These are phyloP conservation scores for Tuber melanosporum DNA, from an alignment of 495 filamentous ascomycete genomes.

Conservation along the genomic window DNA sequence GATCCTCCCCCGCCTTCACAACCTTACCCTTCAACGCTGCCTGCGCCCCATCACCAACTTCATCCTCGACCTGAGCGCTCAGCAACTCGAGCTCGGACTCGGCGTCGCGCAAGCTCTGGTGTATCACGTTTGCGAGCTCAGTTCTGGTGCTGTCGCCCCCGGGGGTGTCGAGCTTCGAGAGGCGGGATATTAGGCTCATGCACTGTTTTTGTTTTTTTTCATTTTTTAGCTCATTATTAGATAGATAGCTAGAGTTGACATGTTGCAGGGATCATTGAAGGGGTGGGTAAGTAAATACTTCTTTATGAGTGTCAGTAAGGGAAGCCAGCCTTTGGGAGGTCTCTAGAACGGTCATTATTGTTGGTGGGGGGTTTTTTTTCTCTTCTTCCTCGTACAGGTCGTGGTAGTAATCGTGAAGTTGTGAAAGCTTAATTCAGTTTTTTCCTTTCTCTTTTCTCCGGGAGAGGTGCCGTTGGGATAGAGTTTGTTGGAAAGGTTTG, in stretches of 20 bases:
- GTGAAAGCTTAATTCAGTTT: background rate
- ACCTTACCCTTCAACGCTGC: slow-evolving; percentile 58
- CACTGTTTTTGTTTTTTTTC: slow-evolving; percentile 16
- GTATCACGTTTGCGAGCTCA: slow-evolving; percentile 80
- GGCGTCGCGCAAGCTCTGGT: slow-evolving; percentile 69
- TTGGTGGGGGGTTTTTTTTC: background rate
- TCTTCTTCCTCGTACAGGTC: background rate
- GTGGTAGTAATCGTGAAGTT: background rate
- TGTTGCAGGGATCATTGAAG: slow-evolving; percentile 10
- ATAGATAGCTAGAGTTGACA: slow-evolving; percentile 13
- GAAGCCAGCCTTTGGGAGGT: slow-evolving; percentile 37
- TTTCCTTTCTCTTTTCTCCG: background rate
- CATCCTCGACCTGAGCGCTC: slow-evolving; percentile 61
- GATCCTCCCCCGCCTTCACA: slow-evolving; percentile 57
- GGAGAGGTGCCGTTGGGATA: background rate
- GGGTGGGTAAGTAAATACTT: slow-evolving; percentile 16
- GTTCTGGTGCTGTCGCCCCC: slow-evolving; percentile 43
- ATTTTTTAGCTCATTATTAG: background rate
- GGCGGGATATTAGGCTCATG: slow-evolving; percentile 36
- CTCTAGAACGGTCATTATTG: slow-evolving; percentile 33
- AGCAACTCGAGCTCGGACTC: slow-evolving; percentile 82
- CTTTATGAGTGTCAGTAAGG: slow-evolving; percentile 38
- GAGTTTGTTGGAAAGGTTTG: background rate
- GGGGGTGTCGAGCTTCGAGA: slow-evolving; percentile 34
- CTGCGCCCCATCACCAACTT: slow-evolving; percentile 51